Evolutionary conservation across 1,284 basidiomycete genomes (phyloP), one percentile per base, ranked within the genome.

Genomic region (Ganoderma meredithae): DNA sequence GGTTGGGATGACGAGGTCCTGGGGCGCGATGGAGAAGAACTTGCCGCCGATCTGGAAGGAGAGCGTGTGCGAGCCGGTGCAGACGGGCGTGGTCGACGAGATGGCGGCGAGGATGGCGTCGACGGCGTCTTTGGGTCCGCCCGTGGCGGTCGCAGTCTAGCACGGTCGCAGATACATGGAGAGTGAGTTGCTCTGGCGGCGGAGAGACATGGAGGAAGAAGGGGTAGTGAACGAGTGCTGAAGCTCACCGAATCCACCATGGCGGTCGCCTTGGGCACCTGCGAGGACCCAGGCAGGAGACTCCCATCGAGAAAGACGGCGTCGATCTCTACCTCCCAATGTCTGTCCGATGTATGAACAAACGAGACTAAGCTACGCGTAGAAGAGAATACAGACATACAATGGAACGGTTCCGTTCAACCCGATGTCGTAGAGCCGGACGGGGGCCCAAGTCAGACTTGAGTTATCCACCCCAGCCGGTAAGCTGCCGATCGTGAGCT

Each of bases 41-140:
- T 13, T 53, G 52, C 52, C 52, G 25, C 52, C 52, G 25, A 53
- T 31, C 25, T 47, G 44, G 44, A 47, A 47, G 44, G 44, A 47
- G 44, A 47, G 44, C n/a, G 44, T 47, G 44, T 47, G 44, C 44
- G 44, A 22, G 44, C n/a, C 19, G 10, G 22, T 22, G 44, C 44
- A 47, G n/a, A n/a, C n/a, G 44, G 44, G n/a, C n/a, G 44, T 10
- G n/a, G 19, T 10, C 44, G n/a, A 47, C 0, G n/a, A 22, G 9
- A n/a, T 47, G 6, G 44, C n/a, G 2, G n/a, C 44, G n/a, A 47
- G 44, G n/a, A 47, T 47, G n/a, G 44, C n/a, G 44, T 22, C 44
- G 44, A 47, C 9, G n/a, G 44, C 44, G n/a, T 47, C 44, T 10
- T 47, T 47, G 44, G 44, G 44, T 12, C 44, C 44, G 44, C 44